Base-by-base conservation (phyloP, 2,329 filamentous ascomycete genomes). In the Paramyrothecium roridum region DNA sequence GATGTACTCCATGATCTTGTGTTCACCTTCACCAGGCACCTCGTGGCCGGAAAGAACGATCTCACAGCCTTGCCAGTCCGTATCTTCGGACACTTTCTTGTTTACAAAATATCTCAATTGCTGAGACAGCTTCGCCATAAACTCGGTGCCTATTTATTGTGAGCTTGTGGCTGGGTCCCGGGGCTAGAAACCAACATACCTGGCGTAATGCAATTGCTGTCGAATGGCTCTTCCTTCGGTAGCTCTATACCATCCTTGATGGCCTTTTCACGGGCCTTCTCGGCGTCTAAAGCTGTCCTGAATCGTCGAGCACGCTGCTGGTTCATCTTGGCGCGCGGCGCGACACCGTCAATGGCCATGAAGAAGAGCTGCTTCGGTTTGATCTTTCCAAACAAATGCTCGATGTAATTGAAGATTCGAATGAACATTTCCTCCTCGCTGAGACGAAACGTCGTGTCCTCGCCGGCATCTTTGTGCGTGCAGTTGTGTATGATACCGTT, bases 1-100 rank as follows among this genome's bases (percentile, higher is more conserved):
- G 73, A 99, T 99, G 74, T 99, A 99, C 75, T 99, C 96, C 95
- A 99, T 99, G 75, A 99, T 96, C 78, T 99, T 99, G 80, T 99
- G 95, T 74, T 99, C 95, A 65, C 95, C 95, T 76, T 99, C 96
- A 65, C 95, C 95, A 8, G 95, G 95, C 23, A 98, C 93, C 73
- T 99, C 96, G 69, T 99, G 96, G 54, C 96, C 95, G 7, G 95
- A 99, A 56, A 99, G 82, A 53, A 99, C 92, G 64, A 99, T 88
- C 69, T 98, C 93, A 61, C 96, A 95, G 57, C 90, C 90, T 76
- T 99, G 95, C 95, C 95, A 99, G 67, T 99, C 95, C 50, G 88
- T 85, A 72, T 99, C 95, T 72, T 99, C 93, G 2, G 92, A 95
- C 12, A 99, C 88, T 76, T 99, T 99, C 77, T 99, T 99, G 79